Conservation (phyloP, 1,139 yeast species). For the Debaryomyces subglobosus region DNA sequence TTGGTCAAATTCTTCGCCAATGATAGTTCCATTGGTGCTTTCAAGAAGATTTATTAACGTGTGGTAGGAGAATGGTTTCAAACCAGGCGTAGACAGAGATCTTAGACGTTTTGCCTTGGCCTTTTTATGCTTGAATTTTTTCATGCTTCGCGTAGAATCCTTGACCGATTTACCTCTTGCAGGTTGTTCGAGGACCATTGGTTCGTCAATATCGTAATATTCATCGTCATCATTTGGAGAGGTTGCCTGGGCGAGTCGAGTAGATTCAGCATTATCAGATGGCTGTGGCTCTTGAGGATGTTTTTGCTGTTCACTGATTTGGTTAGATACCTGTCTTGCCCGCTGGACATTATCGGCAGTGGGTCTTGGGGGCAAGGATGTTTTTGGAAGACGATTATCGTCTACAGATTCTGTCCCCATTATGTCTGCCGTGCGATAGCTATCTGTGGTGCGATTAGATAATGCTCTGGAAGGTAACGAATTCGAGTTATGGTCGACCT, state of each 20-base stretch:
- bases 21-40: slow-evolving; percentile 65
- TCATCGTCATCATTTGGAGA: slow-evolving; percentile 30
- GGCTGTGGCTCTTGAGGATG: slow-evolving; percentile 6
- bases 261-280: background rate
- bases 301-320: slow-evolving; percentile 11
- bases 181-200: slow-evolving; percentile 35
- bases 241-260: background rate
- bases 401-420: background rate
- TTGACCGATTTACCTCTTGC: slow-evolving; percentile 40
- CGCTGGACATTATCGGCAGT: slow-evolving; percentile 31
- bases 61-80: slow-evolving; percentile 59
- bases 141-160: slow-evolving; percentile 28
- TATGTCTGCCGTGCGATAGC: slow-evolving; percentile 9
- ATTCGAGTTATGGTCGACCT: background rate
- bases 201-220: slow-evolving; percentile 44
- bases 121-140: slow-evolving; percentile 22
- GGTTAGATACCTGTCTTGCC: slow-evolving; percentile 37
- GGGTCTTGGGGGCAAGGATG: slow-evolving; percentile 42
- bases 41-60: slow-evolving; percentile 61
- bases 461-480: background rate
- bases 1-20: slow-evolving; percentile 72
- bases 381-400: background rate
- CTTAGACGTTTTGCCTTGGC: slow-evolving; percentile 19
- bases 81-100: slow-evolving; percentile 14
- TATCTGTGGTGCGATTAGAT: slow-evolving; percentile 4